Percentiles rank a stretch among this genome's conserved stretches.
Evolutionary conservation across 805 yeast genomes (phyloP).

Genomic region (Pichia manshurica): DNA sequence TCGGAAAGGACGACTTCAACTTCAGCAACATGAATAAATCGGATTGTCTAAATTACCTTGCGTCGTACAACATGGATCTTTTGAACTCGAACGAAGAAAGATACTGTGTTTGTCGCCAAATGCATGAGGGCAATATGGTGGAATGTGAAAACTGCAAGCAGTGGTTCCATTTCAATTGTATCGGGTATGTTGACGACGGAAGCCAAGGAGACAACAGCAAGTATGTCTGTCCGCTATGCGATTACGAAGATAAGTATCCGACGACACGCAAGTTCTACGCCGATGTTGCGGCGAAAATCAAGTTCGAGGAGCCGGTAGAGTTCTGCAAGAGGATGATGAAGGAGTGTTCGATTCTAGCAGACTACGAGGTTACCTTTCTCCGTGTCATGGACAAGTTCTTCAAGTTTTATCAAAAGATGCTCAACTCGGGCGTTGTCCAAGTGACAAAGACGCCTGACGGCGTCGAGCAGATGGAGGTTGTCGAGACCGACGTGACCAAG

Average conservation of each 20-base stretch:
- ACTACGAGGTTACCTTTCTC: constrained; percentile 4
- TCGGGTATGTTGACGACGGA: constrained; percentile 31
- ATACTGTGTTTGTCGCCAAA: constrained; percentile 60
- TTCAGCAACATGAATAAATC: constrained; percentile 5
- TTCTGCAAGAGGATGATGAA: constrained; percentile 2
- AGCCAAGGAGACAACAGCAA: constrained; percentile 30
- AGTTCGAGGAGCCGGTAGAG: not conserved
- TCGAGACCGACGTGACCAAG: not conserved
- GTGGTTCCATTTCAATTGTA: constrained; percentile 65
- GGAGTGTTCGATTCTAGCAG: not conserved
- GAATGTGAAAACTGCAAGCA: constrained; percentile 66
- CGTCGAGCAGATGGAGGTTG: not conserved
- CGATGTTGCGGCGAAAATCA: not conserved
- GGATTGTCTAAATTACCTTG: constrained; percentile 9
- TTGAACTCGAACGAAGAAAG: constrained; percentile 17
- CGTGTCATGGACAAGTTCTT: not conserved
- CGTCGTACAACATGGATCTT: constrained; percentile 13
- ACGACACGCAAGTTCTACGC: constrained; percentile 18
- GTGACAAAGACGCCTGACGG: not conserved
- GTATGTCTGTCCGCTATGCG: constrained; percentile 54
- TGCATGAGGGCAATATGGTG: constrained; percentile 57
- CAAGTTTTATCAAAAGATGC: not conserved
- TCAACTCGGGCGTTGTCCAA: not conserved
- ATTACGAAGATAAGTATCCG: constrained; percentile 23
- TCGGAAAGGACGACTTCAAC: constrained; percentile 12